Conservation (phyloP, 2,329 filamentous ascomycete genomes). For the Didymella segeticola region DNA sequence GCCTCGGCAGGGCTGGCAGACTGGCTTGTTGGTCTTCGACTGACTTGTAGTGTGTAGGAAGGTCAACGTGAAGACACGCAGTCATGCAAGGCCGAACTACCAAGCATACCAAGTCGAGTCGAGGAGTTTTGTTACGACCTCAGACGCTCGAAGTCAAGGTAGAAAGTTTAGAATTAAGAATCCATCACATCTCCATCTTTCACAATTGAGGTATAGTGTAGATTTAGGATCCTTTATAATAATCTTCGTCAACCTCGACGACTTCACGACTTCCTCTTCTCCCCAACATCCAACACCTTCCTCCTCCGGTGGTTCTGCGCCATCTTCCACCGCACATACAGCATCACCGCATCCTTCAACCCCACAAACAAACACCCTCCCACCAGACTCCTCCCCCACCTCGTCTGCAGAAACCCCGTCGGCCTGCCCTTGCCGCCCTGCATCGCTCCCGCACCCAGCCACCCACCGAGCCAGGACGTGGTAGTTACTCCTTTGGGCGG, state of each 20-base stretch:
- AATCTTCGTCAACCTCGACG: background rate
- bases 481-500: constrained; percentile 47
- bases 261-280: constrained; percentile 5
- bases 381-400: constrained; percentile 87
- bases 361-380: constrained; percentile 90
- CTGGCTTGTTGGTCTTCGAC: too few species aligned
- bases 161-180: too few species aligned
- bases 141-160: too few species aligned
- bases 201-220: too few species aligned
- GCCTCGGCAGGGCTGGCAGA: too few species aligned
- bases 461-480: constrained; percentile 33
- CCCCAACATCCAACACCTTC: constrained; percentile 53
- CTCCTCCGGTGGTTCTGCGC: constrained; percentile 56
- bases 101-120: too few species aligned
- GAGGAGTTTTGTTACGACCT: too few species aligned
- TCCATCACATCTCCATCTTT: too few species aligned
- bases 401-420: constrained; percentile 76
- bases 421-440: constrained; percentile 44
- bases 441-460: constrained; percentile 22
- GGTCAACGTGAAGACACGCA: too few species aligned
- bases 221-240: too few species aligned
- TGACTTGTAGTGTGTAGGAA: too few species aligned
- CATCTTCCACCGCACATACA: constrained; percentile 64
- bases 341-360: constrained; percentile 71
- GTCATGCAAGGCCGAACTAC: too few species aligned